Base-by-base conservation (phyloP, 805 yeast species). In the Debaryomyces tyrocola region DNA sequence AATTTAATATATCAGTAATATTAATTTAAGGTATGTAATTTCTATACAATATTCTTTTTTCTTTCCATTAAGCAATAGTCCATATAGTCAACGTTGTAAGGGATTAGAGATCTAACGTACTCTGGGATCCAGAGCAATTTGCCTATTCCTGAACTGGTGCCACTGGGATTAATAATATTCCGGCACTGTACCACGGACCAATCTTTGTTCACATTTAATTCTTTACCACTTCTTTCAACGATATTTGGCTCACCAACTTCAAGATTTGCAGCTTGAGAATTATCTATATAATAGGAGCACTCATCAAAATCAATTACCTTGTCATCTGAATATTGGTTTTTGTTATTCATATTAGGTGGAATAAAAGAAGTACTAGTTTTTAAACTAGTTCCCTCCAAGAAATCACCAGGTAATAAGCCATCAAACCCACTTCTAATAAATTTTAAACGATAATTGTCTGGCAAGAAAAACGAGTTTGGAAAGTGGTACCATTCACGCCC, bases 401-500 rank as follows among this genome's bases (percentile, higher is more conserved):
- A 92, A 56, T 89, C 94, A 2, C 95, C 96, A 0, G 98, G 98
- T 31, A 92, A 69, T 50, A 91, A 69, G 0, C 97, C 97, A 61
- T 84, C 80, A 65, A 91, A 92, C 1, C 92, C 94, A 46, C 90
- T 83, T 46, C 75, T 70, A 8, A 87, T 80, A 63, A 89, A 92
- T 55, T 73, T 72, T 20, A 90, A 68, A 53, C 96, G 69, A 56
- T 75, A 75, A 47, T 80, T 70, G 4, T 79, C 76, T 3, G 87
- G 84, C 20, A 92, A 68, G 59, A 91, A 89, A 61, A 90, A 87
- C 0, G 97, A 90, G 0, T 87, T 83, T 8, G 98, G 97, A 65
- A 73, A 91, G 59, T 92, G 87, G 59, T 89, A 90, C 97, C 97
- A 91, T 67, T 92, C 97, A 48, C 96, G 78, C 2, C 97, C 97